Conservation (phyloP, 805 yeast species). For the Lachancea sp. region DNA sequence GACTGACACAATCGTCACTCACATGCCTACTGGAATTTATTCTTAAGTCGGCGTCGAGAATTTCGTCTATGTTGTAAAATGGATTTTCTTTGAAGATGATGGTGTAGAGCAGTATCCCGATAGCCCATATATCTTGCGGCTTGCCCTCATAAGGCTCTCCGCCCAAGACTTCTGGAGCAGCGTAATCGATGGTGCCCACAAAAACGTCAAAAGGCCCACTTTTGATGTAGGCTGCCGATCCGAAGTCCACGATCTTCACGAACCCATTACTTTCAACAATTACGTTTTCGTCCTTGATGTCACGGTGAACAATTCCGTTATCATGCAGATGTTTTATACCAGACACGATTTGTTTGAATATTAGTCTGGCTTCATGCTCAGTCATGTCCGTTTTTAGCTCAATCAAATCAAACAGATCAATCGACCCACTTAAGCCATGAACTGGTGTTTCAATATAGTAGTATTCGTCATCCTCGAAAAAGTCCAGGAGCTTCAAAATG, state of each 20-base stretch:
- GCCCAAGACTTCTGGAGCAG: slow-evolving; percentile 90
- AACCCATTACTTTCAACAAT: slow-evolving; percentile 78
- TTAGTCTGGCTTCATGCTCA: slow-evolving; percentile 69
- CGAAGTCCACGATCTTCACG: slow-evolving; percentile 87
- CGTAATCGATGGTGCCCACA: slow-evolving; percentile 96
- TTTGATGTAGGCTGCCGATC: slow-evolving; percentile 83
- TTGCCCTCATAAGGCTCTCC: slow-evolving; percentile 88
- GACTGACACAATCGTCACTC: slow-evolving; percentile 51
- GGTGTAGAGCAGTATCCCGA: slow-evolving; percentile 86
- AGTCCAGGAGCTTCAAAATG: slow-evolving; percentile 78
- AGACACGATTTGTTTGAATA: slow-evolving; percentile 71
- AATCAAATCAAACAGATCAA: slow-evolving; percentile 87
- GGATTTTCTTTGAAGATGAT: slow-evolving; percentile 92
- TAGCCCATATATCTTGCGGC: slow-evolving; percentile 96
- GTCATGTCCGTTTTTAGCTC: slow-evolving; percentile 78
- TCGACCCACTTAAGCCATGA: slow-evolving; percentile 84
- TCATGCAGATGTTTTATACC: slow-evolving; percentile 78
- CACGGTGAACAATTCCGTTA: slow-evolving; percentile 87
- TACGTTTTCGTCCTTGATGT: slow-evolving; percentile 90
- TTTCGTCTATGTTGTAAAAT: slow-evolving; percentile 90
- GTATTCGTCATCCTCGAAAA: slow-evolving; percentile 84
- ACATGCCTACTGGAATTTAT: slow-evolving; percentile 36
- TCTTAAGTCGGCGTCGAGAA: slow-evolving; percentile 80
- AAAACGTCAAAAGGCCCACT: slow-evolving; percentile 96
- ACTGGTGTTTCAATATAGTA: slow-evolving; percentile 89